A percentile compares a stretch with the other conserved stretches of the same genome.
phyloP scores from a whole-genome alignment of 2,329 filamentous ascomycete species.

The Stemphylium lycopersici region DNA sequence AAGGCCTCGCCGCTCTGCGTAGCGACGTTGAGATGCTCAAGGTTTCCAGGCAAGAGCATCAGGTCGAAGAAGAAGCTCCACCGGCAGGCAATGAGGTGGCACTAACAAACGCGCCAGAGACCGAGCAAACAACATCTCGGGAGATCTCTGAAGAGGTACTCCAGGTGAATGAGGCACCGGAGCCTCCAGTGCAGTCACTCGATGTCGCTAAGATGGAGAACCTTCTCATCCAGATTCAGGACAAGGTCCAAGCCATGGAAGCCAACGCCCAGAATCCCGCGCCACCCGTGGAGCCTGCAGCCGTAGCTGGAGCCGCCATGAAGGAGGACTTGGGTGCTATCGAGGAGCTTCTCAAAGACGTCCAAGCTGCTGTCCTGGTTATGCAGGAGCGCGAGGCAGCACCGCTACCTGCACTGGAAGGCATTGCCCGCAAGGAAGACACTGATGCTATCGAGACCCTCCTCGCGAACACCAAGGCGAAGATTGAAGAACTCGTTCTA shows the following conservation, averaged over 20 bases:
- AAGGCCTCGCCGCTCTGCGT: conserved; percentile 76
- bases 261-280: conserved; percentile 56
- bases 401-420: conserved; percentile 48
- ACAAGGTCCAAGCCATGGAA: conserved; percentile 82
- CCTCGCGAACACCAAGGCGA: conserved; percentile 85
- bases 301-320: conserved; percentile 51
- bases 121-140: conserved; percentile 49
- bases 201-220: conserved; percentile 87
- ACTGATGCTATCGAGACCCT: conserved; percentile 90
- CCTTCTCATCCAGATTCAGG: conserved; percentile 79
- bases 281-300: conserved; percentile 37
- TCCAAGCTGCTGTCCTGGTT: conserved; percentile 63
- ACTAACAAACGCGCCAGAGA: conserved; percentile 59
- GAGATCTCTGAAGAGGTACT: conserved; percentile 26
- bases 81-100: conserved; percentile 56
- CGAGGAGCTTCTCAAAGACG: conserved; percentile 56
- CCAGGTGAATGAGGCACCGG: conserved; percentile 47
- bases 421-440: conserved; percentile 76
- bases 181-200: conserved; percentile 50
- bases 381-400: conserved; percentile 38
- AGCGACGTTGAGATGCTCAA: conserved; percentile 80
- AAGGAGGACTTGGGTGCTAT: conserved; percentile 58
- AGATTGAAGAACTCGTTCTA: conserved; percentile 77
- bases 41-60: conserved; percentile 49
- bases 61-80: conserved; percentile 45